Percentiles rank a stretch among this genome's conserved stretches.
These are phyloP conservation scores for Xylariaceae sp. DNA, from an alignment of 2,329 filamentous ascomycete species.

Conservation along the genomic window DNA sequence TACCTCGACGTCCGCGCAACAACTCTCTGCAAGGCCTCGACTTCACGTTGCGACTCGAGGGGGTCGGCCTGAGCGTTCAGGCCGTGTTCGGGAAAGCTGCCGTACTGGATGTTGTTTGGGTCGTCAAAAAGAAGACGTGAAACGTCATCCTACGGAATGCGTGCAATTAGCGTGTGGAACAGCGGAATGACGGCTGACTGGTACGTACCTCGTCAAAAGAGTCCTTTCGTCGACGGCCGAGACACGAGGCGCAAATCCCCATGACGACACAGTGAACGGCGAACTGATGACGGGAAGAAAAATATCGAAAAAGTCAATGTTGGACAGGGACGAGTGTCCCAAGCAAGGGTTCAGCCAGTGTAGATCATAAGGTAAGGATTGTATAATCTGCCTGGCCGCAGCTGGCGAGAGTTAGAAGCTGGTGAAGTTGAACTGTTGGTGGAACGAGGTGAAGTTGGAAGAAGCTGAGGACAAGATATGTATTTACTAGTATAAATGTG, in stretches of 20 bases:
- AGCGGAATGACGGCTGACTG: not conserved
- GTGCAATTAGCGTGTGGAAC: conserved; percentile 12
- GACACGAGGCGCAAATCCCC: conserved; percentile 59
- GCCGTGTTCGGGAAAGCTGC: conserved; percentile 57
- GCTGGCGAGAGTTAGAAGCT: conserved; percentile 34
- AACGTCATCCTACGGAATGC: conserved; percentile 48
- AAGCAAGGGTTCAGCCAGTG: conserved; percentile 16
- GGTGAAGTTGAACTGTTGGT: conserved; percentile 16
- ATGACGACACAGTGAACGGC: conserved; percentile 35
- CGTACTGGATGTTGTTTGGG: conserved; percentile 55
- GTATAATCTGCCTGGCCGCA: conserved; percentile 34
- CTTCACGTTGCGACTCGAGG: conserved; percentile 59
- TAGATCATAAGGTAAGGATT: conserved; percentile 33
- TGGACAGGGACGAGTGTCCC: conserved; percentile 27
- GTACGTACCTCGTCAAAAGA: conserved; percentile 51
- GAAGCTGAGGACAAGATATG: conserved; percentile 16
- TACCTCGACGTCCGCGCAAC: conserved; percentile 63
- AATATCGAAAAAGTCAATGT: conserved; percentile 8
- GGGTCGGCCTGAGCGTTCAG: conserved; percentile 55
- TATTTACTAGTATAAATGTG: not conserved
- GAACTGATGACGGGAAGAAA: not conserved
- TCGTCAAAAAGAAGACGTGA: conserved; percentile 59
- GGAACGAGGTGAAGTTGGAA: conserved; percentile 24
- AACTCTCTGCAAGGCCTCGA: conserved; percentile 60
- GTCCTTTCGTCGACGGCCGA: conserved; percentile 50